Evolutionary conservation across 163 green algal genomes (phyloP), one percentile per base, ranked within the genome.

Genomic region (Coccomyxa subellipsoidea): DNA sequence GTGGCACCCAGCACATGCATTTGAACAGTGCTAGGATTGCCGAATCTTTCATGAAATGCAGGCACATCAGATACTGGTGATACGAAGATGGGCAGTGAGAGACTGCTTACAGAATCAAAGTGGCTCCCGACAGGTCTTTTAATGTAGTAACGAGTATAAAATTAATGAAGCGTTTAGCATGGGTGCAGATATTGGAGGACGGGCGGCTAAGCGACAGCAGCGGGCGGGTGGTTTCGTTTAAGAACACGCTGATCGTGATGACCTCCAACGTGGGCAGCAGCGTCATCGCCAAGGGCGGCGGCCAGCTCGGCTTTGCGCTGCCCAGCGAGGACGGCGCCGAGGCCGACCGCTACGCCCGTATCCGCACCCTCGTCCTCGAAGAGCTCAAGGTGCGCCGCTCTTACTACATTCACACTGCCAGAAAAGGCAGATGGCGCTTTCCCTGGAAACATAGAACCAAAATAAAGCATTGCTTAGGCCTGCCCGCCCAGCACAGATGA

Each of bases 221-320:
- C 84, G 96, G 96, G 40, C 93, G 93, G 36, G 87, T 81, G 6
- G 94, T 98, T 38, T 94, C 88, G 38, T 99, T 99, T 89, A 95
- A 96, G 84, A 97, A 99, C 86, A 88, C 90, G 12, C 78, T 99
- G 34, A 87, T 99, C 69, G 86, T 99, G 35, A 92, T 99, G 77
- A 98, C 96, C 18, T 94, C 87, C 86, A 98, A 99, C 84, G 88
- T 99, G 29, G 96, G 95, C 82, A 94, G 88, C 29, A 84, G 86
- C 10, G 84, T 91, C 34, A 97, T 98, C 54, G 90, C 91, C 2
- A 90, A 92, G n/a, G 90, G 92, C 36, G 87, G 82, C 36, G 73
- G 54, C 54, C n/a, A 80, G 32, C 85, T 96, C 15, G 93, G 93
- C 36, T 97, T 96, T 80, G 34, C 85, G 25, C 70, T 94, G 54